A percentile compares a stretch with the other conserved stretches of the same genome.
These are phyloP conservation scores for Castanea sativa DNA, from an alignment of 306 rosid species.

Conservation along the genomic window DNA sequence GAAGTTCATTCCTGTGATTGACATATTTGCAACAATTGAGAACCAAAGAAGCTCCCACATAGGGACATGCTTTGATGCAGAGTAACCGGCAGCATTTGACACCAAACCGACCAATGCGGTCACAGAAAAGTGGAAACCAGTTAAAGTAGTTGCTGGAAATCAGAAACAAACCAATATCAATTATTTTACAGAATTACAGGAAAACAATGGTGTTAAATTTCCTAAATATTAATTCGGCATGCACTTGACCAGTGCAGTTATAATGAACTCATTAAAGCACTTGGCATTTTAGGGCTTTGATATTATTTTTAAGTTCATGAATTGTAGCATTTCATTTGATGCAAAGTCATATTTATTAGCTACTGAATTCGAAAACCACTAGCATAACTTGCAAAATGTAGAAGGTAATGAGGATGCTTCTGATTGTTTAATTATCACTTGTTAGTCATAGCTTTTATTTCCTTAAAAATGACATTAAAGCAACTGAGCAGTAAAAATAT, in stretches of 20 bases:
- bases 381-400: not conserved
- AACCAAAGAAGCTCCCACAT: slow-evolving; percentile 95
- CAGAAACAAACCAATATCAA: not conserved
- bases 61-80: slow-evolving; percentile 81
- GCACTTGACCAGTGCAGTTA: too few species aligned
- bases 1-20: slow-evolving; percentile 83
- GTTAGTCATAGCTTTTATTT: too few species aligned
- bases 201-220: not conserved
- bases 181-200: not conserved
- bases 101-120: slow-evolving; percentile 86
- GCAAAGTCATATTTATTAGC: not conserved
- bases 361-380: not conserved
- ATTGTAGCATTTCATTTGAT: too few species aligned
- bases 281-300: too few species aligned
- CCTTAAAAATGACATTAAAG: too few species aligned
- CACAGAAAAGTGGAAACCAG: slow-evolving; percentile 89
- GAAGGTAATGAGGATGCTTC: not conserved
- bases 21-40: slow-evolving; percentile 75
- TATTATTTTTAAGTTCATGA: too few species aligned
- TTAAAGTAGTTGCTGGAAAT: slow-evolving; percentile 73
- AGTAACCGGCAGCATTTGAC: slow-evolving; percentile 76
- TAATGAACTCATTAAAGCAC: too few species aligned
- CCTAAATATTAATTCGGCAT: too few species aligned
- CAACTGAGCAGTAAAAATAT: too few species aligned
- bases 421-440: too few species aligned